phyloP scores from a whole-genome alignment of 345 rosid genomes.

The Dimocarpus longan region DNA sequence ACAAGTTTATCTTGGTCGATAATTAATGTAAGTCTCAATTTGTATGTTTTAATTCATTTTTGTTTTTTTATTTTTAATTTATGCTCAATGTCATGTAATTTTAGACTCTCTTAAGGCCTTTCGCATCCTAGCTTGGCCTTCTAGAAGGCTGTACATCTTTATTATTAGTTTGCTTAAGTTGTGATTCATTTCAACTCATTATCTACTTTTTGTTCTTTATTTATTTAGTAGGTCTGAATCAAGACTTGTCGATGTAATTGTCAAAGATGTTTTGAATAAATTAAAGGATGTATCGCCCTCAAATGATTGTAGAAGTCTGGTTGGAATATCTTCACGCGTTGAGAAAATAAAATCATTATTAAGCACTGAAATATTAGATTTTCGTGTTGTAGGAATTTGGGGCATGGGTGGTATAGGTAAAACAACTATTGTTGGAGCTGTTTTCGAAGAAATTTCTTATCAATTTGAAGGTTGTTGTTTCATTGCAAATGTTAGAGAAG shows the following conservation, averaged over 20 bases:
- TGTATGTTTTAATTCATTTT: too few relatives aligned
- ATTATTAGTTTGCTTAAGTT: not conserved
- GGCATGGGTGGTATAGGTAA: not conserved
- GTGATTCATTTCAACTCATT: not conserved
- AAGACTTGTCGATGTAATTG: conserved; percentile 33
- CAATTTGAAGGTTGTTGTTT: not conserved
- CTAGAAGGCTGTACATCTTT: not conserved
- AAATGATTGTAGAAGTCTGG: not conserved
- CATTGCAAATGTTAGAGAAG: not conserved
- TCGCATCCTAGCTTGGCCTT: too few relatives aligned
- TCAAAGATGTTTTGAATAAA: conserved; percentile 30
- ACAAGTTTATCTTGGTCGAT: too few relatives aligned
- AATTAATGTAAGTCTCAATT: too few relatives aligned
- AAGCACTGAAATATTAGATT: too few relatives aligned
- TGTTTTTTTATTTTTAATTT: too few relatives aligned
- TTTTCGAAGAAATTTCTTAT: not conserved
- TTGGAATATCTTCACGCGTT: too few relatives aligned
- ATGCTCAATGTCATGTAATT: too few relatives aligned
- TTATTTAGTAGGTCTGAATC: conserved; percentile 32
- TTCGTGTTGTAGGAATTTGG: too few relatives aligned
- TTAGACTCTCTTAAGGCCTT: too few relatives aligned
- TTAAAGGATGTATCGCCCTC: conserved; percentile 20
- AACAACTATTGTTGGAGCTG: not conserved
- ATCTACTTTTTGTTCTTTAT: not conserved
- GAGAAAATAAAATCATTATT: too few relatives aligned